Conservation (phyloP, 208 protist species). For the Plasmodiophora brassicae region DNA sequence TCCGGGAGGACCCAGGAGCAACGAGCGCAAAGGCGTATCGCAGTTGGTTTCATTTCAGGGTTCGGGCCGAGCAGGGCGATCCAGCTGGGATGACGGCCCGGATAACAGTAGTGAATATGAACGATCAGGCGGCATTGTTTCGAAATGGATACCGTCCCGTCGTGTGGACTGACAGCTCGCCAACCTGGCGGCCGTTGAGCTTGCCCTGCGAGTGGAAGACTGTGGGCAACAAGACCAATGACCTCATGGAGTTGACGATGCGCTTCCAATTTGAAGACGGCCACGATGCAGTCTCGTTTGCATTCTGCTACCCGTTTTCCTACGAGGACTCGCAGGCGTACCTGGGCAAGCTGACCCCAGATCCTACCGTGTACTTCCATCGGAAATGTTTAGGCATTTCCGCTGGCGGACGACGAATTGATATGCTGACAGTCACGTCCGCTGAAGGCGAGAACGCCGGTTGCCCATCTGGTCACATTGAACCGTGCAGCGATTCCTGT, state of each 20-base stretch:
- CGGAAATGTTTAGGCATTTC: slow-evolving; percentile 37
- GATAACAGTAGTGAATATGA: too few relatives aligned
- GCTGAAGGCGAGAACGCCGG: not conserved
- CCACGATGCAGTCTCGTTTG: slow-evolving; percentile 50
- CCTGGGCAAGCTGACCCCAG: slow-evolving; percentile 10
- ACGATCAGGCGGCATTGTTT: too few relatives aligned
- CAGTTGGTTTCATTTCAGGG: too few relatives aligned
- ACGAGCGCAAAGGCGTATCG: too few relatives aligned
- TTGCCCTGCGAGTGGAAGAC: too few relatives aligned
- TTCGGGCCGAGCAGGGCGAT: too few relatives aligned
- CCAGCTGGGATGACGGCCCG: too few relatives aligned
- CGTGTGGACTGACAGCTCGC: too few relatives aligned
- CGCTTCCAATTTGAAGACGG: slow-evolving; percentile 44
- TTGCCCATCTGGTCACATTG: not conserved
- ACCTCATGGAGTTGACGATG: slow-evolving; percentile 35
- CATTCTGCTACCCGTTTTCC: slow-evolving; percentile 56
- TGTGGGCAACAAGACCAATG: too few relatives aligned
- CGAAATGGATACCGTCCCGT: too few relatives aligned
- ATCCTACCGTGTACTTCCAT: not conserved
- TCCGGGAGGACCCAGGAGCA: too few relatives aligned
- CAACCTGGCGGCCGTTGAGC: too few relatives aligned
- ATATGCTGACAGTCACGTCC: slow-evolving; percentile 38
- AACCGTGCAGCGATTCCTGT: not conserved
- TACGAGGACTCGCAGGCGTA: slow-evolving; percentile 48
- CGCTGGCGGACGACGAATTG: slow-evolving; percentile 1